Conservation (phyloP, 2,329 filamentous ascomycete genomes). For the Alternaria sp. region DNA sequence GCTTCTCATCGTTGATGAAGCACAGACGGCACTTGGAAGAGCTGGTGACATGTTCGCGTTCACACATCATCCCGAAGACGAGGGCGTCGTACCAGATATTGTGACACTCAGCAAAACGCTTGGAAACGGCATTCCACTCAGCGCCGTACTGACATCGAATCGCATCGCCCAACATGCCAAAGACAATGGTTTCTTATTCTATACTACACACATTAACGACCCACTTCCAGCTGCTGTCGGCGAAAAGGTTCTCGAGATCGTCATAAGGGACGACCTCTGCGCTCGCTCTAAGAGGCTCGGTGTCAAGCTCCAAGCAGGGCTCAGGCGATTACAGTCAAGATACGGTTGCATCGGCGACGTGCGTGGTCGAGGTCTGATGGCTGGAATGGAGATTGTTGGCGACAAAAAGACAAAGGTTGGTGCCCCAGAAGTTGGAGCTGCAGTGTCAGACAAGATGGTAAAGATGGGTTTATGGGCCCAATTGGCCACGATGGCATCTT, state of each 20-base stretch:
- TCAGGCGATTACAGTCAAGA: constrained; percentile 58
- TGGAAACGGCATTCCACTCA: constrained; percentile 67
- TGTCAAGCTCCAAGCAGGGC: constrained; percentile 57
- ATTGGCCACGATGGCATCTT: constrained; percentile 59
- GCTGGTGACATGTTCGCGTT: constrained; percentile 62
- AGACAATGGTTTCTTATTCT: constrained; percentile 63
- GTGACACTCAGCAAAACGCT: constrained; percentile 68
- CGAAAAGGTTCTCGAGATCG: constrained; percentile 68
- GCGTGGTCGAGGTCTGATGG: constrained; percentile 66
- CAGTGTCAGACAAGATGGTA: constrained; percentile 59
- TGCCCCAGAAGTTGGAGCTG: constrained; percentile 58
- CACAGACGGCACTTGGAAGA: constrained; percentile 49
- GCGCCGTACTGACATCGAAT: constrained; percentile 64
- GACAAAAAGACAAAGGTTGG: constrained; percentile 60
- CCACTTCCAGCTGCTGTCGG: constrained; percentile 68
- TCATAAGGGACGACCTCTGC: constrained; percentile 64
- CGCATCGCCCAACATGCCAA: constrained; percentile 61
- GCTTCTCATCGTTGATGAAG: constrained; percentile 52
- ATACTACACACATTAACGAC: constrained; percentile 71
- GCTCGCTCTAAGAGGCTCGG: constrained; percentile 58
- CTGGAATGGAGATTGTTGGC: constrained; percentile 66
- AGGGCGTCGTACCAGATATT: constrained; percentile 60
- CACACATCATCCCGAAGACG: constrained; percentile 37
- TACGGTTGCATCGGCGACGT: constrained; percentile 71
- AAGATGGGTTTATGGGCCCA: constrained; percentile 66